Conservation (phyloP, 345 rosid genomes). For the Ailanthus altissimus region DNA sequence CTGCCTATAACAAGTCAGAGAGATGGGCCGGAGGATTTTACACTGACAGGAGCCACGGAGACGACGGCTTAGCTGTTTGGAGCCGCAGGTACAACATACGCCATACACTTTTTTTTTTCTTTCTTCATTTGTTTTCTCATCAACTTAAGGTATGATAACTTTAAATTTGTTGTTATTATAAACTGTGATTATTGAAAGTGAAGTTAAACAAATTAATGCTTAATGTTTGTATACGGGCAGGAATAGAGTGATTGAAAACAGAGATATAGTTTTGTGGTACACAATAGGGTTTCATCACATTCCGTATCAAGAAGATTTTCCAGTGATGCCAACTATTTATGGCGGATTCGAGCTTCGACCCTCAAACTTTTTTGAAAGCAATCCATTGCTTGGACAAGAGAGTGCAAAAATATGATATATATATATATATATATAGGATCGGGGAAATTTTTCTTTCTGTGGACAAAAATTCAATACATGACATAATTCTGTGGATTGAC, state of each 20-base stretch:
- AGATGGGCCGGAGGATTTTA: conserved; percentile 84
- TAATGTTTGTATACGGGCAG: conserved; percentile 36
- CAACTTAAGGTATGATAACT: no score
- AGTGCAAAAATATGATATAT: neutral
- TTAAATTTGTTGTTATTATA: no score
- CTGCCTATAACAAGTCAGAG: conserved; percentile 77
- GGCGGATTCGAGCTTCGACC: conserved; percentile 77
- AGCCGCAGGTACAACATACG: conserved; percentile 45
- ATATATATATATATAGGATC: no score
- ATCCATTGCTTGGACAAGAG: conserved; percentile 39
- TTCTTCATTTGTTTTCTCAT: no score
- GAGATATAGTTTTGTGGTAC: conserved; percentile 79
- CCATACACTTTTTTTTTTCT: neutral
- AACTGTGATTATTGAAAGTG: no score
- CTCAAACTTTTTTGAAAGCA: conserved; percentile 62
- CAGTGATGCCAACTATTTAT: conserved; percentile 62
- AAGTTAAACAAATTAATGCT: no score
- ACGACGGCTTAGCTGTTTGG: conserved; percentile 75
- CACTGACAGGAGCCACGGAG: conserved; percentile 68
- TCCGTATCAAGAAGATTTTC: conserved; percentile 85
- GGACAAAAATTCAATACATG: neutral
- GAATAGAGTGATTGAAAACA: conserved; percentile 64
- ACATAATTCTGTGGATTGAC: neutral
- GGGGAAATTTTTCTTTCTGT: no score
- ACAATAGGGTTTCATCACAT: conserved; percentile 75